Percentiles rank a stretch among this genome's conserved stretches.
Conservation (phyloP, 768 basidiomycete species). For the Cystofilobasidium capitatum region DNA sequence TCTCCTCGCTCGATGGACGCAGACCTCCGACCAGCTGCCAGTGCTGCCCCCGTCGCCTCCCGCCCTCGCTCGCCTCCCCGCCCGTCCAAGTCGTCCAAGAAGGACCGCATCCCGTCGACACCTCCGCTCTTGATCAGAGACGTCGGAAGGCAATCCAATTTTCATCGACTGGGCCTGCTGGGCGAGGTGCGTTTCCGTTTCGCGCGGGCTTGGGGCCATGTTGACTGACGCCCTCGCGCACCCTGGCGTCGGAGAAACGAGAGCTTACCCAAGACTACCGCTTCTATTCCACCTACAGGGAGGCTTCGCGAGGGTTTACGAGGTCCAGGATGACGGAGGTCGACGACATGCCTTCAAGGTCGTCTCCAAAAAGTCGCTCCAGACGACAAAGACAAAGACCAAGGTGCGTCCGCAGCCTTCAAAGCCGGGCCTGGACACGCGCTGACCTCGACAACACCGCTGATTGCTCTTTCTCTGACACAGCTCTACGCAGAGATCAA, state of each 20-base stretch:
- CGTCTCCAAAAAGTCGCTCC: constrained; percentile 79
- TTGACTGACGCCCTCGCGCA: constrained; percentile 1
- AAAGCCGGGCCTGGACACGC: not conserved
- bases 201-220: not conserved
- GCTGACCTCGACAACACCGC: not conserved
- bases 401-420: constrained; percentile 51
- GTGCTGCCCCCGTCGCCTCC: not conserved
- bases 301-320: constrained; percentile 93
- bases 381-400: constrained; percentile 93
- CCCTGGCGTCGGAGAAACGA: not conserved
- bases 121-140: constrained; percentile 16
- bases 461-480: not conserved
- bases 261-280: not conserved
- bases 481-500: constrained; percentile 98
- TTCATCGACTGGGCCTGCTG: constrained; percentile 20
- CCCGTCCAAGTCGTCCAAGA: constrained; percentile 2
- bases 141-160: not conserved
- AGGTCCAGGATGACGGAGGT: constrained; percentile 66
- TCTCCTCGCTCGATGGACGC: too few relatives aligned
- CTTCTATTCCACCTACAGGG: constrained; percentile 45
- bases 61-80: constrained; percentile 14
- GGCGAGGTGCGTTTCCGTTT: constrained; percentile 13
- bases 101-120: constrained; percentile 3
- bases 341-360: constrained; percentile 78
- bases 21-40: too few relatives aligned